phyloP scores from a whole-genome alignment of 2,329 filamentous ascomycete genomes.

The Ceratocystis huliohia region DNA sequence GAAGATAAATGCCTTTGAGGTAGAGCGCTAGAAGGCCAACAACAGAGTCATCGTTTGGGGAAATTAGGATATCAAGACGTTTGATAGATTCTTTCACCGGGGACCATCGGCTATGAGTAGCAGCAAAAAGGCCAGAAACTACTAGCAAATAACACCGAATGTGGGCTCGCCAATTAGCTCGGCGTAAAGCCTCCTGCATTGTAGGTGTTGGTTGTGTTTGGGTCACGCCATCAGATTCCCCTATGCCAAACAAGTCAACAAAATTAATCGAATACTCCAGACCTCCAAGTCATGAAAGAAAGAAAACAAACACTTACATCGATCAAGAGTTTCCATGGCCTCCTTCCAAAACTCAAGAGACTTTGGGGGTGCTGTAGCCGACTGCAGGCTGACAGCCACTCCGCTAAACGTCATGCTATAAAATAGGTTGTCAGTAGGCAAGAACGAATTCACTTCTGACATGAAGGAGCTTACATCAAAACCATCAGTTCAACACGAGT shows the following conservation, averaged over 20 bases:
- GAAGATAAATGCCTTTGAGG: constrained; percentile 60
- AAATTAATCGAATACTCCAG: constrained; percentile 21
- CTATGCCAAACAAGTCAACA: constrained; percentile 12
- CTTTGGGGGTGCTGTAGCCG: constrained; percentile 27
- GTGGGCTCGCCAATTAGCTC: constrained; percentile 51
- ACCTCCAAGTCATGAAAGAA: neutral
- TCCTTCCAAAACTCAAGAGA: constrained; percentile 33
- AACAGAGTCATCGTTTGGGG: constrained; percentile 32
- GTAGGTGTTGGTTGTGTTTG: constrained; percentile 20
- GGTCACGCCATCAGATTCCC: constrained; percentile 21
- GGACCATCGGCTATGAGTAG: constrained; percentile 58
- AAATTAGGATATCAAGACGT: constrained; percentile 37
- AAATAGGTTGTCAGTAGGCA: neutral
- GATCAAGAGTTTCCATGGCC: constrained; percentile 35
- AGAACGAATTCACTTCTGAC: neutral
- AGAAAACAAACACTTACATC: constrained; percentile 30
- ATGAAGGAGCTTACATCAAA: constrained; percentile 36
- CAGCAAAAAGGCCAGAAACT: constrained; percentile 57
- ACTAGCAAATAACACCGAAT: constrained; percentile 57
- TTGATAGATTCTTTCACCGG: constrained; percentile 46
- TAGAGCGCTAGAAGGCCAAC: constrained; percentile 48
- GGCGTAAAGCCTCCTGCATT: constrained; percentile 43
- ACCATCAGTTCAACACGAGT: constrained; percentile 46
- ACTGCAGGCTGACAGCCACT: constrained; percentile 34
- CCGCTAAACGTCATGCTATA: constrained; percentile 43